phyloP scores from a whole-genome alignment of 2,329 filamentous ascomycete genomes.

The Aspergillus spinulosporus region DNA sequence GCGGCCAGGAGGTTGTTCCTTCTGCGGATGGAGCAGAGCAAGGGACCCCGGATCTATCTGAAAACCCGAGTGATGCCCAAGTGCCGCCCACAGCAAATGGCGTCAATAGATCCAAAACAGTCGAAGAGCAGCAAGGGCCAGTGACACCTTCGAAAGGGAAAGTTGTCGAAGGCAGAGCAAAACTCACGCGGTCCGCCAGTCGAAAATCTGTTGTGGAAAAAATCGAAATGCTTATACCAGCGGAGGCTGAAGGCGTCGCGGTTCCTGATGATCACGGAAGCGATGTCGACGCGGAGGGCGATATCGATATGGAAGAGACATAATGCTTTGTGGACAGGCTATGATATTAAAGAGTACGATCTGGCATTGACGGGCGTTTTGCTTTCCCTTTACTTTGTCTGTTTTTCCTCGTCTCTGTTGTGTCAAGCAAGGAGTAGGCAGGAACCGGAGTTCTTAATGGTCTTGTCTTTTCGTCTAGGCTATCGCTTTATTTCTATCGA shows the following conservation, averaged over 20 bases:
- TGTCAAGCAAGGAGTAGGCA: slow-evolving; percentile 30
- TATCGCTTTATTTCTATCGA: not conserved
- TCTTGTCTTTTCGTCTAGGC: not conserved
- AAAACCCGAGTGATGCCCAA: slow-evolving; percentile 35
- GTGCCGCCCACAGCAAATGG: slow-evolving; percentile 17
- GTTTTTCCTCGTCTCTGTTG: slow-evolving; percentile 18
- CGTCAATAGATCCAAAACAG: slow-evolving; percentile 6
- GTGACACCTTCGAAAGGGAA: slow-evolving; percentile 21
- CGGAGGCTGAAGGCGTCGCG: slow-evolving; percentile 23
- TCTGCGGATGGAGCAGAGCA: slow-evolving; percentile 13
- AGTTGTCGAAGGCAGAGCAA: slow-evolving; percentile 16
- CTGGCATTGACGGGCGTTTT: slow-evolving; percentile 30
- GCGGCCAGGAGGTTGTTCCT: not conserved
- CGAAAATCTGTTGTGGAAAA: slow-evolving; percentile 28
- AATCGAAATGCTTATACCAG: slow-evolving; percentile 30
- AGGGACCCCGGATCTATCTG: slow-evolving; percentile 18
- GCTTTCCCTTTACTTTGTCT: slow-evolving; percentile 18
- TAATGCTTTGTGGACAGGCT: slow-evolving; percentile 19
- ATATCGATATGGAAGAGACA: slow-evolving; percentile 35
- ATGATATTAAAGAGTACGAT: slow-evolving; percentile 15
- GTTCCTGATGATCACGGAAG: slow-evolving; percentile 24
- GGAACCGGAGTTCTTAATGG: slow-evolving; percentile 22
- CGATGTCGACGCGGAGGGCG: slow-evolving; percentile 32
- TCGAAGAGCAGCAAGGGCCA: slow-evolving; percentile 2
- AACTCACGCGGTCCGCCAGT: slow-evolving; percentile 22